Conservation (phyloP, 148 eudicot genomes). For the Oxyria digyna region DNA sequence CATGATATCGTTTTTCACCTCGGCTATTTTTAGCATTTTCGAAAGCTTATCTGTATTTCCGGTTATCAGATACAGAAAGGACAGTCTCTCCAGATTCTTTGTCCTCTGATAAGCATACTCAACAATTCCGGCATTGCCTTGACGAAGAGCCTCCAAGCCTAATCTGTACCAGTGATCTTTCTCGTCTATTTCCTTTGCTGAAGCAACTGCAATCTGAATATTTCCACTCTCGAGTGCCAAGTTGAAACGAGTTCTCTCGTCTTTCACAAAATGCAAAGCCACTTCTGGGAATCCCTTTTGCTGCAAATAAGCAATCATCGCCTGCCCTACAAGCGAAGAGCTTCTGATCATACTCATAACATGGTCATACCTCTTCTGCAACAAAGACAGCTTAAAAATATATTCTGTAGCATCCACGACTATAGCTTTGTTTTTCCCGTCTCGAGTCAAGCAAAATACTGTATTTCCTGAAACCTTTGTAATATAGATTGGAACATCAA, state of each 20-base stretch:
- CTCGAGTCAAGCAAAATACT: slow-evolving; percentile 8
- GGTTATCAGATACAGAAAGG: slow-evolving; percentile 29
- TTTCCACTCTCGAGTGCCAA: slow-evolving; percentile 22
- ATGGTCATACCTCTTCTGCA: slow-evolving; percentile 8
- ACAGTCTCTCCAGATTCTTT: slow-evolving; percentile 29
- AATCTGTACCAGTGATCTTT: slow-evolving; percentile 38
- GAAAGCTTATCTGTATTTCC: slow-evolving; percentile 32
- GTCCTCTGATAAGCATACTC: slow-evolving; percentile 38
- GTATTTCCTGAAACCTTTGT: slow-evolving; percentile 11
- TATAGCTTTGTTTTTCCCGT: slow-evolving; percentile 1
- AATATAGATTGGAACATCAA: slow-evolving; percentile 9
- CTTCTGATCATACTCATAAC: slow-evolving; percentile 9
- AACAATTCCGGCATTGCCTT: slow-evolving; percentile 32
- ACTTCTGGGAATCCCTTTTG: slow-evolving; percentile 15
- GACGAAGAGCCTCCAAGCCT: slow-evolving; percentile 40
- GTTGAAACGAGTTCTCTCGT: slow-evolving; percentile 21
- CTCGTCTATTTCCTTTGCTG: slow-evolving; percentile 35
- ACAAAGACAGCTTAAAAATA: slow-evolving; percentile 6
- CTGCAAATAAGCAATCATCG: slow-evolving; percentile 11
- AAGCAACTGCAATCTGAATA: slow-evolving; percentile 31
- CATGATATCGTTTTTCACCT: slow-evolving; percentile 28
- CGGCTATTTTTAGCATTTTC: slow-evolving; percentile 12
- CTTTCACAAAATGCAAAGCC: slow-evolving; percentile 14
- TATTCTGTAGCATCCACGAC: slow-evolving; percentile 9
- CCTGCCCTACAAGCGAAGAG: slow-evolving; percentile 5